Base-by-base conservation (phyloP, 2,329 filamentous ascomycete genomes). In the Colletotrichum sp. region DNA sequence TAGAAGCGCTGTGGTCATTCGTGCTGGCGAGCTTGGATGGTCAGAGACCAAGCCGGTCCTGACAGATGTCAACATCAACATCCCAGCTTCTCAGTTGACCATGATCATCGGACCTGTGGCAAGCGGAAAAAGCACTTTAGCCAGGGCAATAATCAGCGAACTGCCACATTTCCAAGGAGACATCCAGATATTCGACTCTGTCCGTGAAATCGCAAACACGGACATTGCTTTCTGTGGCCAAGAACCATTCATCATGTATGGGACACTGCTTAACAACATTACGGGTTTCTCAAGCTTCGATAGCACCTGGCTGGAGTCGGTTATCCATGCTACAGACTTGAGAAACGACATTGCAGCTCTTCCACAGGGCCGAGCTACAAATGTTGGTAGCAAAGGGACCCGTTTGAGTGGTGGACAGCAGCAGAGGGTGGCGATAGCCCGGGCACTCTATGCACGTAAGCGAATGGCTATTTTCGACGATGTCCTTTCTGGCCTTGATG, bases 391-490 rank as follows among this genome's bases (percentile, higher is more conserved):
- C 30, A 82, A 83, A 13, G 87, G 87, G 4, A 80, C 86, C 19
- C 82, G 80, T 15, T 77, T 88, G 2, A 88, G 86, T 52, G 87
- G 87, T 44, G 87, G 87, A 2, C 87, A 89, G 71, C 85, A 82
- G 55, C 84, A 86, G 34, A 81, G 86, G 32, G 79, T 87, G 32
- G 85, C 86, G 79, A 75, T 90, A 2, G 88, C 88, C 4, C 82
- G 89, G n/a, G 88, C 88, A 3, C 78, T 90, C 0, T 90, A 88
- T 72, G 81, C 85, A 2, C 77, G 81, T 11, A 81, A 79, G 6
- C 78, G 83, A 2, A 79, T 89, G 2, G 22, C 87, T 4, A 28
- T 90, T 5, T 78, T 90, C 1, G 89, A 90, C 68, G 88, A 90
- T 70, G 79, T 84, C 0, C 84, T 90, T 44, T 87, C 86, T 59